Base-by-base conservation (phyloP, 2,329 filamentous ascomycete genomes). In the Passalora sequoiae region DNA sequence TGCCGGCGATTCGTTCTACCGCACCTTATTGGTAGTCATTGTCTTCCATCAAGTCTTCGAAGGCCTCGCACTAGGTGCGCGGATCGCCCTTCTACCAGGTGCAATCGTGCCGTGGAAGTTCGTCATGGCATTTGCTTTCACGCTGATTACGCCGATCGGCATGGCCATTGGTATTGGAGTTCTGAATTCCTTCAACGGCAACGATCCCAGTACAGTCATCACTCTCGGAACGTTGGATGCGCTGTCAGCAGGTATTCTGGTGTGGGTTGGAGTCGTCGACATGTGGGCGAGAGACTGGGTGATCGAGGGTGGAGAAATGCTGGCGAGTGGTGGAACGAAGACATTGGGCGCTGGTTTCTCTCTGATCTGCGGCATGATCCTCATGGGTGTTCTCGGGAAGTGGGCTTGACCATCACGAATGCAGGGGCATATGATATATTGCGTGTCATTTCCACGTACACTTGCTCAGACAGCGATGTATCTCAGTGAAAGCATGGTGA, bases 21-120 rank as follows among this genome's bases (percentile, higher is more conserved):
- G 66, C 38, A 80, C 76, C 0, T 69, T 83, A 3, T 81, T 80
- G 61, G 69, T 80, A 37, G 78, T 82, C 12, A 70, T 82, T 6
- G 80, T 89, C 55, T 94, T 95, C 72, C 89, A 96, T 64, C 89
- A 96, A 63, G 86, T 86, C 31, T 94, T 96, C 48, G 89, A 96
- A 66, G 89, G 89, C 10, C 80, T 96, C 8, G 89, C 88, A 74
- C 75, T 96, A 3, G 89, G 89, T 12, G 82, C 89, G 2, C 83
- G 91, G 44, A 76, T 96, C 2, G 87, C 88, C 1, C 77, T 79
- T 1, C 79, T 87, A 0, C 76, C 79, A 42, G 61, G 59, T 9
- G 52, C 54, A 3, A 59, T 64, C n/a, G 53, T 59, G 3, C 58
- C 50, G 1, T 28, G 58, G 1, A 84, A 87, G 59, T 64, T 80